phyloP scores from a whole-genome alignment of 768 basidiomycete genomes.

The Lyophyllum decastes region DNA sequence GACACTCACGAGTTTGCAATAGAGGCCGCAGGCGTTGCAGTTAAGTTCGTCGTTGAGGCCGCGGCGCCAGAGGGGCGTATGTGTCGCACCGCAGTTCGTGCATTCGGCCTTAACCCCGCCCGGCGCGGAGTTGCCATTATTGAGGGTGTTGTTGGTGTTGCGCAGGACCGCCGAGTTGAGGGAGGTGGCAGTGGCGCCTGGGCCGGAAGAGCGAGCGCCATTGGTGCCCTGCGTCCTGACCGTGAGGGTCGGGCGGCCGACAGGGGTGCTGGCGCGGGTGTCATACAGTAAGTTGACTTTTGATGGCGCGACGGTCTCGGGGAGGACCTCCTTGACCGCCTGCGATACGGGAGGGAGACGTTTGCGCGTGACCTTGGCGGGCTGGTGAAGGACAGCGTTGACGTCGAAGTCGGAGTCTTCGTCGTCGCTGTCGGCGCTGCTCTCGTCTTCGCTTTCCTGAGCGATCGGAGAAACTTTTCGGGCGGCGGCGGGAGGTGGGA shows the following conservation, averaged over 20 bases:
- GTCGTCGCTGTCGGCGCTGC: slow-evolving; percentile 33
- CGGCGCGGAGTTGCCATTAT: slow-evolving; percentile 41
- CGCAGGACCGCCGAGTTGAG: slow-evolving; percentile 47
- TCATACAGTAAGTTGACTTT: slow-evolving; percentile 58
- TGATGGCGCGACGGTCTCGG: slow-evolving; percentile 58
- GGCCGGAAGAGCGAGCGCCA: slow-evolving; percentile 56
- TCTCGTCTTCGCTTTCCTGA: slow-evolving; percentile 34
- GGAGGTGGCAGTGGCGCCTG: slow-evolving; percentile 66
- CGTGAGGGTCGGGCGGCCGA: slow-evolving; percentile 57
- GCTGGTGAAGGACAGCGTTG: slow-evolving; percentile 29
- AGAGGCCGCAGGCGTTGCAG: slow-evolving; percentile 86
- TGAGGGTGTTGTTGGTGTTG: slow-evolving; percentile 21
- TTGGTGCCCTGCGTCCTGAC: slow-evolving; percentile 54
- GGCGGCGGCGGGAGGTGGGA: slow-evolving; percentile 14
- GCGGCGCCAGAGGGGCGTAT: slow-evolving; percentile 85
- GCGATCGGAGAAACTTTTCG: slow-evolving; percentile 19
- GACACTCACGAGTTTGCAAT: slow-evolving; percentile 75
- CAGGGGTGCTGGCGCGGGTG: slow-evolving; percentile 46
- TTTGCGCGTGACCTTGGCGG: slow-evolving; percentile 16
- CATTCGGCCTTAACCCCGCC: slow-evolving; percentile 79
- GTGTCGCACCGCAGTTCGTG: slow-evolving; percentile 86
- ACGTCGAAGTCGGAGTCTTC: slow-evolving; percentile 36
- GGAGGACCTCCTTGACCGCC: slow-evolving; percentile 41
- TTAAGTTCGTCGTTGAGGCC: slow-evolving; percentile 88
- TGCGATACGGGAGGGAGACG: slow-evolving; percentile 39